Percentiles rank a stretch among this genome's conserved stretches.
These are phyloP conservation scores for Jamesozyma hellenica DNA, from an alignment of 805 yeast genomes.

Conservation along the genomic window DNA sequence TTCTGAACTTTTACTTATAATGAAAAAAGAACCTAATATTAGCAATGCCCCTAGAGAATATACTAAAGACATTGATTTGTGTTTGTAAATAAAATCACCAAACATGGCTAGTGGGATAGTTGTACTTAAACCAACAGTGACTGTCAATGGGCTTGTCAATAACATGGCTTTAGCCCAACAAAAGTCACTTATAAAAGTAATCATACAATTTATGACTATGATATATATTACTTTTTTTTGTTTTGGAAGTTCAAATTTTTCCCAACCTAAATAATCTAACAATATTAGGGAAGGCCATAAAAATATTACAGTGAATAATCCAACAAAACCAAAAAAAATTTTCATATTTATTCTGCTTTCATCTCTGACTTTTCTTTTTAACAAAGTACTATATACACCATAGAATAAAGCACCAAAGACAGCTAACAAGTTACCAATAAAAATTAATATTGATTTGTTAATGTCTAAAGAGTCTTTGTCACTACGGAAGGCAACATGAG, in stretches of 20 bases:
- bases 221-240: slow-evolving; percentile 41
- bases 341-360: slow-evolving; percentile 76
- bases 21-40: slow-evolving; percentile 74
- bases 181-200: slow-evolving; percentile 80
- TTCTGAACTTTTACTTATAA: slow-evolving; percentile 71
- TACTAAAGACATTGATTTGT: slow-evolving; percentile 45
- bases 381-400: slow-evolving; percentile 79
- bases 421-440: slow-evolving; percentile 73
- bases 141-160: slow-evolving; percentile 86
- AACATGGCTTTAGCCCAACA: slow-evolving; percentile 95
- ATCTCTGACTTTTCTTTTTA: slow-evolving; percentile 61
- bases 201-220: slow-evolving; percentile 54
- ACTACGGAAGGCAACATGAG: not conserved
- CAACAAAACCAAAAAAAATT: slow-evolving; percentile 90
- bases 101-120: slow-evolving; percentile 93
- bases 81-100: slow-evolving; percentile 73
- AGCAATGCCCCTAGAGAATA: slow-evolving; percentile 73
- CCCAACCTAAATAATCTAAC: slow-evolving; percentile 55
- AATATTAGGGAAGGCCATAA: slow-evolving; percentile 76
- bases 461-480: slow-evolving; percentile 8
- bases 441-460: slow-evolving; percentile 26
- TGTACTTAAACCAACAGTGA: slow-evolving; percentile 85
- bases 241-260: slow-evolving; percentile 63
- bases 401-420: slow-evolving; percentile 80
- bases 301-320: slow-evolving; percentile 61